Evolutionary conservation across 305 asterid species (phyloP).

Genomic region (Andrographis paniculata): DNA sequence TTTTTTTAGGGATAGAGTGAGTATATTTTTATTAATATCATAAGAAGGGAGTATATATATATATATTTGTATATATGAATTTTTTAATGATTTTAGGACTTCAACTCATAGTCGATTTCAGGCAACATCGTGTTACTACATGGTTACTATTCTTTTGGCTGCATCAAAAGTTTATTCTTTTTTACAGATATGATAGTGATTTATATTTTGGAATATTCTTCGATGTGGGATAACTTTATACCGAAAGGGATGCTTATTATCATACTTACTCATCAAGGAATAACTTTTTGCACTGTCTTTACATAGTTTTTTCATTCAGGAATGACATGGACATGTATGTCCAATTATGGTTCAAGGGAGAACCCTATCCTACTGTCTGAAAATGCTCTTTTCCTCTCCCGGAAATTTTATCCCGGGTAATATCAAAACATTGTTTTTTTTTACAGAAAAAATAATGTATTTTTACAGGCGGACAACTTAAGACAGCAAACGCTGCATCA

Average conservation of each 20-base stretch:
- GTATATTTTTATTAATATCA: too few relatives aligned
- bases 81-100: too few relatives aligned
- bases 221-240: not conserved
- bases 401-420: too few relatives aligned
- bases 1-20: too few relatives aligned
- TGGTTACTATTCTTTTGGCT: too few relatives aligned
- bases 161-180: not conserved
- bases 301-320: not conserved
- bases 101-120: too few relatives aligned
- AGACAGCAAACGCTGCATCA: constrained; percentile 87
- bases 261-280: not conserved
- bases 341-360: not conserved
- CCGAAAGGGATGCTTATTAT: not conserved
- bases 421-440: too few relatives aligned
- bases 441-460: too few relatives aligned
- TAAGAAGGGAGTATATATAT: too few relatives aligned
- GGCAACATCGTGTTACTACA: too few relatives aligned
- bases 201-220: not conserved
- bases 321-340: not conserved
- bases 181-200: not conserved
- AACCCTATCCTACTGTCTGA: not conserved
- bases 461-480: constrained; percentile 72
- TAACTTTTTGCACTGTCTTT: not conserved
- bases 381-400: not conserved
- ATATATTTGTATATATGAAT: too few relatives aligned